Percentiles rank a stretch among this genome's conserved stretches.
Evolutionary conservation across 495 filamentous ascomycete genomes (phyloP).

Genomic region (Gamarada debralockiae): DNA sequence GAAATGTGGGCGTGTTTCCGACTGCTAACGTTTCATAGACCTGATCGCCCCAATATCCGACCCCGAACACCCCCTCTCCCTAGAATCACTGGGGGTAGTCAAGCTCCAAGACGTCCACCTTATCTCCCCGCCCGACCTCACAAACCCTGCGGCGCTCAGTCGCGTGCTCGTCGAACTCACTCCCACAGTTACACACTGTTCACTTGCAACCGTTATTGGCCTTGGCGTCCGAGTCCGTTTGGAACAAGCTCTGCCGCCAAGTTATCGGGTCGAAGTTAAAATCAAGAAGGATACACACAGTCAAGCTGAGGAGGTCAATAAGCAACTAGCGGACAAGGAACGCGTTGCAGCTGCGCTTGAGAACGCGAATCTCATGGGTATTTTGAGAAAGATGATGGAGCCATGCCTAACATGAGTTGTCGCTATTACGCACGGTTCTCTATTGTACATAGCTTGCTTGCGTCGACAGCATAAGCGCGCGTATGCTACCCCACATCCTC

Average conservation of each 20-base stretch:
- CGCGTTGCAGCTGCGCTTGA: slow-evolving; percentile 91
- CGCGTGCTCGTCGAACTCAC: slow-evolving; percentile 72
- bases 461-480: neutral
- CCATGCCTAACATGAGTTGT: slow-evolving; percentile 47
- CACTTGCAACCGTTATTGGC: slow-evolving; percentile 92
- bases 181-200: slow-evolving; percentile 97
- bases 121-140: slow-evolving; percentile 48
- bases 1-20: slow-evolving; percentile 28
- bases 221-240: slow-evolving; percentile 87
- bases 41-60: slow-evolving; percentile 91
- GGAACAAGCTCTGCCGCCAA: slow-evolving; percentile 86
- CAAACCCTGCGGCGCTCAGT: slow-evolving; percentile 41
- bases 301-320: slow-evolving; percentile 91
- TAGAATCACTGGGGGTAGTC: slow-evolving; percentile 89
- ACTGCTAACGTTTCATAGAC: slow-evolving; percentile 55
- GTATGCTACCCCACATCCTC: slow-evolving; percentile 3
- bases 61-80: slow-evolving; percentile 90
- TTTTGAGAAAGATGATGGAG: slow-evolving; percentile 90
- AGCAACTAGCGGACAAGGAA: slow-evolving; percentile 95
- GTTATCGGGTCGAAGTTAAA: slow-evolving; percentile 86
- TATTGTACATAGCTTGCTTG: neutral
- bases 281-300: slow-evolving; percentile 96
- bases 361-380: slow-evolving; percentile 82
- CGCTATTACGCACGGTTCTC: neutral
- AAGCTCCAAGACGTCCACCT: slow-evolving; percentile 89